These are phyloP conservation scores for Alternaria sp. DNA, from an alignment of 2,329 filamentous ascomycete species.

Conservation along the genomic window DNA sequence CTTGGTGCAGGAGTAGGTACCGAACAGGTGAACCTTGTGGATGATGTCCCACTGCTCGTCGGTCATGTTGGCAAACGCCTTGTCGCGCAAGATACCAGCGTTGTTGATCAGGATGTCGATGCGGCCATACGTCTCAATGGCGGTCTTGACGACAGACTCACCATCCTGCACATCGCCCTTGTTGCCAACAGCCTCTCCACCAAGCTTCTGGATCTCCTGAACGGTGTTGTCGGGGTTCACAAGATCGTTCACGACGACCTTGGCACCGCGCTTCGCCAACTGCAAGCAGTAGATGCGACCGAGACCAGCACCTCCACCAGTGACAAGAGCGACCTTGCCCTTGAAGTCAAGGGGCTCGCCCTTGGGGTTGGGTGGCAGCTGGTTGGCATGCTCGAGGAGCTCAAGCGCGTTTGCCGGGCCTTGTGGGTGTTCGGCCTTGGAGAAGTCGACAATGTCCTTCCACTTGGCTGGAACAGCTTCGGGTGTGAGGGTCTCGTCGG, in stretches of 20 bases:
- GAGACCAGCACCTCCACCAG: constrained; percentile 62
- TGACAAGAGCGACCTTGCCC: constrained; percentile 48
- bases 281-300: constrained; percentile 89
- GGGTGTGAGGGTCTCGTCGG: constrained; percentile 86
- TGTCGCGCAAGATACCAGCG: constrained; percentile 95
- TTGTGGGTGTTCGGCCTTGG: constrained; percentile 78
- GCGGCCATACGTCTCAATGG: constrained; percentile 91
- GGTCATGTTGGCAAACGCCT: constrained; percentile 97
- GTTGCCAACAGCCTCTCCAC: constrained; percentile 88
- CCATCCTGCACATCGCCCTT: constrained; percentile 95
- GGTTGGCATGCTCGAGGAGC: constrained; percentile 57
- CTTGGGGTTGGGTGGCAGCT: constrained; percentile 41
- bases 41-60: constrained; percentile 93
- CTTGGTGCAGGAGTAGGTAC: constrained; percentile 96
- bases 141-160: constrained; percentile 86
- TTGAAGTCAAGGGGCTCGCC: constrained; percentile 45
- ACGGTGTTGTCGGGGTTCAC: constrained; percentile 89
- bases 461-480: constrained; percentile 88
- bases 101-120: constrained; percentile 98
- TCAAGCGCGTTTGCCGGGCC: constrained; percentile 88
- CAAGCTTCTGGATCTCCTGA: constrained; percentile 86
- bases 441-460: constrained; percentile 87
- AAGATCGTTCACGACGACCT: constrained; percentile 95
- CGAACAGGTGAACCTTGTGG: constrained; percentile 87
- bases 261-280: constrained; percentile 82